Percentiles rank a stretch among this genome's conserved stretches.
phyloP scores from a whole-genome alignment of 805 yeast species.

The Blastobotrys mokoenaii region DNA sequence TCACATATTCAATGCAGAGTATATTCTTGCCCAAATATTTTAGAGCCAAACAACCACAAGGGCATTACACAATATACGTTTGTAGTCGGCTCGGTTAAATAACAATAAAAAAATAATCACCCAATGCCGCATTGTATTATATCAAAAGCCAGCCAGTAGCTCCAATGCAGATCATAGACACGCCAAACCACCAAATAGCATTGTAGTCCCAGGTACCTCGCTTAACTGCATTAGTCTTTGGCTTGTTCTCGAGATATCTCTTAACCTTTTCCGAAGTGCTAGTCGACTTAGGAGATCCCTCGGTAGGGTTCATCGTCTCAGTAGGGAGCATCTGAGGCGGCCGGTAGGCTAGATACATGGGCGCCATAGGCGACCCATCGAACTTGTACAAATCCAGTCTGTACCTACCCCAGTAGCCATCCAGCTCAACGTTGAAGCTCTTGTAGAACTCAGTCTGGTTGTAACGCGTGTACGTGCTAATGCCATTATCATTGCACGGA shows the following conservation, averaged over 20 bases:
- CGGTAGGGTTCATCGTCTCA: conserved; percentile 77
- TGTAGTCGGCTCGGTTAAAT: too few relatives aligned
- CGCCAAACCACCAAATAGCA: conserved; percentile 34
- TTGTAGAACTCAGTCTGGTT: conserved; percentile 54
- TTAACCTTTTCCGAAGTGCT: conserved; percentile 35
- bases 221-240: conserved; percentile 58
- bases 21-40: too few relatives aligned
- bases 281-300: conserved; percentile 3
- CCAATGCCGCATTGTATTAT: conserved; percentile 2
- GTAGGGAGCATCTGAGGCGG: conserved; percentile 98
- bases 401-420: conserved; percentile 77
- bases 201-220: conserved; percentile 17
- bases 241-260: conserved; percentile 72
- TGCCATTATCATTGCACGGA: conserved; percentile 65
- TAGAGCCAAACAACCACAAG: too few relatives aligned
- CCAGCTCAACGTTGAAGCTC: conserved; percentile 52
- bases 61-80: too few relatives aligned
- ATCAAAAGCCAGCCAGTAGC: conserved; percentile 29
- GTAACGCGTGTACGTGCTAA: conserved; percentile 53
- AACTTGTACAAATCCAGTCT: conserved; percentile 64
- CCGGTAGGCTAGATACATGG: conserved; percentile 81
- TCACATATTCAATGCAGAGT: too few relatives aligned
- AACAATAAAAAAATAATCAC: too few relatives aligned
- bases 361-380: conserved; percentile 70
- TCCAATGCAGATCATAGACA: conserved; percentile 30